Conservation (phyloP, 495 filamentous ascomycete genomes). For the Penicillium simplicissimum region DNA sequence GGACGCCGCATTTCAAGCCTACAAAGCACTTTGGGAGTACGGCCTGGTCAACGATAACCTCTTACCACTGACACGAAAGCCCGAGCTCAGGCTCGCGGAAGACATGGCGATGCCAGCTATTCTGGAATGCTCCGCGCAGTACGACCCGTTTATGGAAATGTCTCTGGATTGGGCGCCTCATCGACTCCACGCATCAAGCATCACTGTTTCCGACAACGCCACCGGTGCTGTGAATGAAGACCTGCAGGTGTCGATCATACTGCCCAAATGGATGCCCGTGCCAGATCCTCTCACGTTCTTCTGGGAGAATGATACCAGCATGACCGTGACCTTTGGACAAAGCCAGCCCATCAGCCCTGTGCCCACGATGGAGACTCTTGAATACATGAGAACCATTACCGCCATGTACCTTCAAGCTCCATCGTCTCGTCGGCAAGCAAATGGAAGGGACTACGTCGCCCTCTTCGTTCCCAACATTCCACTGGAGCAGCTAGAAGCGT, state of each 20-base stretch:
- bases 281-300: constrained; percentile 48
- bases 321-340: constrained; percentile 22
- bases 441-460: constrained; percentile 43
- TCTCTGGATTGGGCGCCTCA: constrained; percentile 55
- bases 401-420: constrained; percentile 53
- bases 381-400: constrained; percentile 43
- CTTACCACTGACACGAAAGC: constrained; percentile 54
- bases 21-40: constrained; percentile 64
- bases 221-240: constrained; percentile 25
- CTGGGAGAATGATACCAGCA: constrained; percentile 48
- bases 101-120: constrained; percentile 27
- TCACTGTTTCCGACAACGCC: constrained; percentile 31
- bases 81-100: constrained; percentile 21
- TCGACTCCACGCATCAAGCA: constrained; percentile 33
- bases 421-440: constrained; percentile 34
- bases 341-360: neutral
- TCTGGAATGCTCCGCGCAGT: constrained; percentile 52
- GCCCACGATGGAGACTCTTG: constrained; percentile 12
- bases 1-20: constrained; percentile 85
- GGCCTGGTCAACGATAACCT: constrained; percentile 79
- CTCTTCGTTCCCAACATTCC: constrained; percentile 38
- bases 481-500: constrained; percentile 20
- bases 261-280: constrained; percentile 45
- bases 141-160: constrained; percentile 67
- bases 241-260: constrained; percentile 45